These are phyloP conservation scores for Candida pini DNA, from an alignment of 805 yeast species.

Conservation along the genomic window DNA sequence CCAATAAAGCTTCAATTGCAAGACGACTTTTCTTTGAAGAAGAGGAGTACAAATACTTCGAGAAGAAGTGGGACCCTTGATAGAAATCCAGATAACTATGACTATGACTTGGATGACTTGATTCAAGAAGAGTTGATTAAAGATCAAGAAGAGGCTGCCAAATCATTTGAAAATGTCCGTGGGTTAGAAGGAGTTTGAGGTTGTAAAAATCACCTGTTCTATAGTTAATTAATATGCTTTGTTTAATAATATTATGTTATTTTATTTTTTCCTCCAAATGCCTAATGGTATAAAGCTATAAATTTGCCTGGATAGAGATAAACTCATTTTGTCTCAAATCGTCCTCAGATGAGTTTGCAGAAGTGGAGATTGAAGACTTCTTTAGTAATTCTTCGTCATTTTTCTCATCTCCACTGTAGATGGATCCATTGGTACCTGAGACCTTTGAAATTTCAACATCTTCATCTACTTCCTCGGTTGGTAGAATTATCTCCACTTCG, in stretches of 20 bases:
- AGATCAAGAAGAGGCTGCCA: conserved; percentile 15
- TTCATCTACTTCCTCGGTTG: conserved; percentile 6
- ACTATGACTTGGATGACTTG: conserved; percentile 43
- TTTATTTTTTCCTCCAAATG: no score
- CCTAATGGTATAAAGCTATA: no score
- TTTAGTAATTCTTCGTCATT: no score
- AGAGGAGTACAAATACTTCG: conserved; percentile 8
- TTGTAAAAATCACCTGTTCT: no score
- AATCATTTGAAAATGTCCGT: neutral
- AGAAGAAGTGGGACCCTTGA: conserved; percentile 5
- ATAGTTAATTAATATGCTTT: no score
- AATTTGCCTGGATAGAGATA: conserved; percentile 18
- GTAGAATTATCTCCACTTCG: conserved; percentile 8
- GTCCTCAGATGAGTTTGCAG: conserved; percentile 12
- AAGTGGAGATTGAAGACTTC: no score
- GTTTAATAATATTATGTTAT: no score
- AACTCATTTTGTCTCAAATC: conserved; percentile 15
- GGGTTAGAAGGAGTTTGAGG: conserved; percentile 5
- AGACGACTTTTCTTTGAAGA: conserved; percentile 13
- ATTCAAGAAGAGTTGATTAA: conserved; percentile 30
- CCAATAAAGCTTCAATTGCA: conserved; percentile 25
- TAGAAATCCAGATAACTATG: conserved; percentile 39
- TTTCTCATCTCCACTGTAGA: neutral
- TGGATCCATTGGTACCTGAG: neutral
- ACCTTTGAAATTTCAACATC: conserved; percentile 8